Evolutionary conservation across 148 eudicot species (phyloP).

Genomic region (Dianthus caryophyllus): DNA sequence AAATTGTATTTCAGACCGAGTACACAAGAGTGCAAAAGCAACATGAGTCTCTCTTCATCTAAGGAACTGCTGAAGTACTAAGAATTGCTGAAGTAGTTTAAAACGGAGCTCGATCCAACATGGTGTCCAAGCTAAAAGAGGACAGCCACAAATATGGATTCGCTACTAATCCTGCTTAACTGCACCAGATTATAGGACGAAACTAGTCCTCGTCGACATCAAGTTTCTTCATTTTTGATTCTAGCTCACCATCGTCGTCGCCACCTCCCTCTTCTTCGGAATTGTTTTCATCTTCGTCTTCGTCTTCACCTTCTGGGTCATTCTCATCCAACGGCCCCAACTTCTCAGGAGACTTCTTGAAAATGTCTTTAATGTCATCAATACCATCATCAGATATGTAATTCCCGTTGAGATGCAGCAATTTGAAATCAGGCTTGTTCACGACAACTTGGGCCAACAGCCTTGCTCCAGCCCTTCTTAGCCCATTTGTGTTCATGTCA

Average conservation of each 20-base stretch:
- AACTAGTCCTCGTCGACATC: slow-evolving; percentile 18
- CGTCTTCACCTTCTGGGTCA: slow-evolving; percentile 68
- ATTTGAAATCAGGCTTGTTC: slow-evolving; percentile 42
- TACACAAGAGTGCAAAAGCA: slow-evolving; percentile 5
- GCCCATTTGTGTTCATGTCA: slow-evolving; percentile 51
- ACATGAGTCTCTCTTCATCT: neutral
- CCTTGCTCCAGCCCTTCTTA: slow-evolving; percentile 67
- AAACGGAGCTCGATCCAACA: slow-evolving; percentile 14
- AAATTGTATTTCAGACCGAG: slow-evolving; percentile 3
- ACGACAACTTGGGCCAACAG: slow-evolving; percentile 52
- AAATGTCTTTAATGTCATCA: slow-evolving; percentile 53
- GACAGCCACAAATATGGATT: slow-evolving; percentile 9
- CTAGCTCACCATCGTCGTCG: slow-evolving; percentile 35
- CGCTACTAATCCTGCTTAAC: slow-evolving; percentile 1
- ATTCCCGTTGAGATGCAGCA: slow-evolving; percentile 52
- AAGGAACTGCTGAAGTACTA: slow-evolving; percentile 5
- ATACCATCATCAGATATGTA: slow-evolving; percentile 71
- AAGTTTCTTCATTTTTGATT: slow-evolving; percentile 55
- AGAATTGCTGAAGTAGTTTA: neutral
- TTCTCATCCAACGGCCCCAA: slow-evolving; percentile 76
- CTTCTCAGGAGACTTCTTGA: slow-evolving; percentile 43
- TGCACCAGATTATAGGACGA: neutral
- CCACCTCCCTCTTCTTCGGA: slow-evolving; percentile 38
- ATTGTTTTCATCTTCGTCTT: slow-evolving; percentile 49
- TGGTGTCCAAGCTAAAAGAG: slow-evolving; percentile 14